Conservation (phyloP, 2,329 filamentous ascomycete species). For the Pseudophaeomoniella oleicola region DNA sequence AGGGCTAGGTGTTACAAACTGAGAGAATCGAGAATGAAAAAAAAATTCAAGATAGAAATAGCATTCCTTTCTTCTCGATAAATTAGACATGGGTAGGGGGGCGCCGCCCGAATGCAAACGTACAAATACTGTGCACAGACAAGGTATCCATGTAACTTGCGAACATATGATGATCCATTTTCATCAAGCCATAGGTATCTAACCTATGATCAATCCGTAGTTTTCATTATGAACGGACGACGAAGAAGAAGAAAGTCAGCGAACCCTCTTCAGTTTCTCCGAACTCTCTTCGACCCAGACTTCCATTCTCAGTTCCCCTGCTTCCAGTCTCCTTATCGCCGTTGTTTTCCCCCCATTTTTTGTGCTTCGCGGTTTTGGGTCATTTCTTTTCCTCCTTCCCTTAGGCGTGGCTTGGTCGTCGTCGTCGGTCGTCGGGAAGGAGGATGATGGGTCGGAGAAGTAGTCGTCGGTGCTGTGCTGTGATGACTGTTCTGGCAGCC, state of each 20-base stretch:
- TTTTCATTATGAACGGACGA: not conserved
- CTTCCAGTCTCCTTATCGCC: conserved; percentile 47
- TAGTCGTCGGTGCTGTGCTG: conserved; percentile 16
- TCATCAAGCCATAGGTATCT: not conserved
- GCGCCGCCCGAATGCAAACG: not conserved
- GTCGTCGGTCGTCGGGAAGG: not conserved
- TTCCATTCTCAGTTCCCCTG: conserved; percentile 52
- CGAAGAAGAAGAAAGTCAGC: no score
- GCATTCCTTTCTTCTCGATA: no score
- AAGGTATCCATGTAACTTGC: not conserved
- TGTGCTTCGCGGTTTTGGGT: no score
- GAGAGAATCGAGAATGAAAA: no score
- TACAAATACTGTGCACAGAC: not conserved
- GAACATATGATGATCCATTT: not conserved
- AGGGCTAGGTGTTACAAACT: no score
- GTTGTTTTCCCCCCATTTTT: conserved; percentile 41
- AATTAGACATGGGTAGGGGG: no score
- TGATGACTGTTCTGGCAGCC: not conserved
- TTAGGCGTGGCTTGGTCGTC: conserved; percentile 15
- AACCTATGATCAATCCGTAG: not conserved
- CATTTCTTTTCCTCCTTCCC: conserved; percentile 13
- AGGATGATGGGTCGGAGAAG: conserved; percentile 14
- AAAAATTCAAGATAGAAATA: no score
- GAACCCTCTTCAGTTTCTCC: no score
- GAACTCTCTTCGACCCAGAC: conserved; percentile 55